Percentiles rank a stretch among this genome's conserved stretches.
These are phyloP conservation scores for Allantophomopsis lycopodina DNA, from an alignment of 2,329 filamentous ascomycete genomes.

Conservation along the genomic window DNA sequence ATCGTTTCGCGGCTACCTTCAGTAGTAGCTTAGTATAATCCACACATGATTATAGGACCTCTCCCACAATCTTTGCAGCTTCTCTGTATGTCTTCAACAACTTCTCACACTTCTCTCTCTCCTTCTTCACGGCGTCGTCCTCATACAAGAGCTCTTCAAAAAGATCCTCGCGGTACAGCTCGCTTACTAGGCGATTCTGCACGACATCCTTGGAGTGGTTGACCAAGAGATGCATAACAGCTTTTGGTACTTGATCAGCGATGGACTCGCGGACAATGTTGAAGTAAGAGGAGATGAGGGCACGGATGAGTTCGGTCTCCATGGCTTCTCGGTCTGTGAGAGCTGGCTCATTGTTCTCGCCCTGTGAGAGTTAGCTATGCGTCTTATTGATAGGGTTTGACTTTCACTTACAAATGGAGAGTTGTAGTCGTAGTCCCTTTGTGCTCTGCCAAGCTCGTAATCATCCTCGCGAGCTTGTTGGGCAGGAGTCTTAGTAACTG, in stretches of 20 bases:
- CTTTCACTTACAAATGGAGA: constrained; percentile 31
- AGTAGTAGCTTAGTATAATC: too few relatives aligned
- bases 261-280: constrained; percentile 99
- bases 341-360: constrained; percentile 60
- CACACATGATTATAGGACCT: constrained; percentile 54
- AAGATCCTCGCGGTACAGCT: constrained; percentile 82
- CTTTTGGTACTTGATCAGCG: constrained; percentile 95
- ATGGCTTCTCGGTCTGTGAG: constrained; percentile 92
- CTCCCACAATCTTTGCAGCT: constrained; percentile 94
- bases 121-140: constrained; percentile 93
- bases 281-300: constrained; percentile 96
- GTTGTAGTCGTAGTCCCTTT: constrained; percentile 24
- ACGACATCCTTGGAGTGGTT: constrained; percentile 98
- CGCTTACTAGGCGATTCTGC: constrained; percentile 89
- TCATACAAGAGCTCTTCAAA: constrained; percentile 94
- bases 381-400: constrained; percentile 3
- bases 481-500: constrained; percentile 25
- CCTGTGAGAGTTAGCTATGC: constrained; percentile 22
- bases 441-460: constrained; percentile 16
- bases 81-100: constrained; percentile 91
- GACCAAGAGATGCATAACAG: constrained; percentile 95
- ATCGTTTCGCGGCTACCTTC: too few relatives aligned
- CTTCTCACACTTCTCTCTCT: constrained; percentile 97
- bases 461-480: constrained; percentile 33
- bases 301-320: constrained; percentile 93